Evolutionary conservation across 1,284 basidiomycete genomes (phyloP), one percentile per base, ranked within the genome.

Genomic region (Ustilago nuda): DNA sequence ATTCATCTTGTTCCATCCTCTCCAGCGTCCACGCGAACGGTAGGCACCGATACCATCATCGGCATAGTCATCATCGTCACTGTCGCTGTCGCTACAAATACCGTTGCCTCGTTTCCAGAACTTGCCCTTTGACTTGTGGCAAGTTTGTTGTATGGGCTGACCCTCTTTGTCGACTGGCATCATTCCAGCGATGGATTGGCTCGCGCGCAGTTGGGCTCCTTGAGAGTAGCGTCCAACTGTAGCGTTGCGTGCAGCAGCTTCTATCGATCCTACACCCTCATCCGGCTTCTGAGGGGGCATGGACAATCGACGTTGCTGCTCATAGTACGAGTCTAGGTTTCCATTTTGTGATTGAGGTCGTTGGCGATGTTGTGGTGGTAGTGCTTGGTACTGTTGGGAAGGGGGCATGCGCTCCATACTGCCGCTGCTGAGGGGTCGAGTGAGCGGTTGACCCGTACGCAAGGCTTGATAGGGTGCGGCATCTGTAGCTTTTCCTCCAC

Each of bases 401-500:
- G 65, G 55, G 2, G 61, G 66, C 51, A 61, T 52, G 65, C 63
- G 65, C 23, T 75, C 61, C n/a, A 66, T 45, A 61, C 72, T 69
- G 56, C 56, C 60, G 30, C 61, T 75, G 64, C 64, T 66, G 19
- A 54, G 15, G 2, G 70, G 59, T 19, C 70, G 58, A 8, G 56
- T 36, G 33, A 60, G 60, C 19, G 37, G 33, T 8, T 19, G 45
- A 19, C 30, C 54, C 13, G 17, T 35, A 3, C 66, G 70, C 53
- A 72, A 41, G 4, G 73, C 52, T n/a, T 73, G 59, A 56, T 76
- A 84, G 11, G 82, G 81, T 8, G 76, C 53, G 1, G 62, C 35
- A 33, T 82, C 82, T 8, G 73, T 78, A 11, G 82, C 78, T 1
- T 74, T 60, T 17, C 79, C 82, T 30, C 82, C 82, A 19, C 79